Evolutionary conservation across 1,284 basidiomycete genomes (phyloP), one percentile per base, ranked within the genome.

Genomic region (Chalciporus sp.): DNA sequence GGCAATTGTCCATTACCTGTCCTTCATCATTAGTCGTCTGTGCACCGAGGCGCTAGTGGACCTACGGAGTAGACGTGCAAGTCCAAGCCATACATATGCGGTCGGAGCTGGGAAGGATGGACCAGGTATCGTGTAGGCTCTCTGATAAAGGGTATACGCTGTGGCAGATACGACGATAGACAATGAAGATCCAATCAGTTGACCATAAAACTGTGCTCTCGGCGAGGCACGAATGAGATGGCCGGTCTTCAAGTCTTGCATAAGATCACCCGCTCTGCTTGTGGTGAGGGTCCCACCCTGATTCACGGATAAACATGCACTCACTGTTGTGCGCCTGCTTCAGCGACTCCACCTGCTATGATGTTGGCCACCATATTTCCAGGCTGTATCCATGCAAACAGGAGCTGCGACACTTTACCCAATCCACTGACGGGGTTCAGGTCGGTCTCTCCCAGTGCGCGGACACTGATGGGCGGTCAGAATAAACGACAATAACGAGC

Each of bases 161-260:
- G 89, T 90, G 1, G 92, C 84, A 2, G 94, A 94, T 26, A 98
- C 88, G 49, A 97, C 69, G 31, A 98, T 94, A 19, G 92, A 94
- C 6, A 95, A 79, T 0, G 86, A 81, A 10, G 91, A 94, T 27
- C 94, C 94, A 55, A 96, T 88, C 54, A 97, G 76, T 71, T 97
- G 93, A 10, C 90, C 89, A 64, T 85, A 94, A 69, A 95, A 95
- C 63, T 94, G 92, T 3, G 90, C 90, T 65, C 92, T 79, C 23
- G 92, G 92, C 9, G 92, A 94, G 6, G 92, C 94, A 57, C 84
- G 84, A 49, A 95, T 82, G 19, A 98, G 79, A 67, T 95, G 90
- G 0, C 96, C 96, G 1, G 95, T 98, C 76, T 98, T 98, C 61
- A 98, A 79, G 71, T 98, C 96, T 76, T 98, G 95, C 95, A 98